Conservation (phyloP, 345 rosid genomes). For the Rubroshorea leprosula region DNA sequence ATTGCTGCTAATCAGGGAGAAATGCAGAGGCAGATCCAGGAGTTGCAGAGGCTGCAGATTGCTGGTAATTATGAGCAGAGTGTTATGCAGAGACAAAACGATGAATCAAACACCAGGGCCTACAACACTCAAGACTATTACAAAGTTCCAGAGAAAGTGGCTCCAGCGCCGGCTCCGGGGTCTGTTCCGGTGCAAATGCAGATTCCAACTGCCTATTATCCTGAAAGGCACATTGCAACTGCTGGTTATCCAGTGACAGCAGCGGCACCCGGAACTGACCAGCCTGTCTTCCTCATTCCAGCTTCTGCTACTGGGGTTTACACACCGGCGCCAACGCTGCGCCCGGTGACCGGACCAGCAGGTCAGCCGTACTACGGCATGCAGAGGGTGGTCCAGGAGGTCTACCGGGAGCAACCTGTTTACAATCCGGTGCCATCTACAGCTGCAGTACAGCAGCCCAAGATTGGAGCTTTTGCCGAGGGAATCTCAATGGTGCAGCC, state of each 20-base stretch:
- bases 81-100: constrained; percentile 21
- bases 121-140: constrained; percentile 20
- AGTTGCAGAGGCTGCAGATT: constrained; percentile 37
- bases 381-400: constrained; percentile 36
- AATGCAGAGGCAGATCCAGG: constrained; percentile 37
- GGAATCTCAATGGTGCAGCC: constrained; percentile 26
- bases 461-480: constrained; percentile 22
- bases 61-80: constrained; percentile 26
- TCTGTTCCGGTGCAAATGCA: constrained; percentile 33
- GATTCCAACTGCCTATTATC: constrained; percentile 26
- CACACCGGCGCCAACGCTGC: constrained; percentile 24
- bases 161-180: constrained; percentile 18
- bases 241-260: constrained; percentile 18
- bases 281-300: constrained; percentile 37
- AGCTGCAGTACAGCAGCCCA: constrained; percentile 21
- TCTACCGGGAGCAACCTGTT: constrained; percentile 33
- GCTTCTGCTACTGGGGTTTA: constrained; percentile 22
- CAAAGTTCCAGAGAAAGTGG: constrained; percentile 23
- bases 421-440: constrained; percentile 26
- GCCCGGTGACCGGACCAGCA: constrained; percentile 26
- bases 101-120: constrained; percentile 21
- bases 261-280: constrained; percentile 25
- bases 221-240: constrained; percentile 31
- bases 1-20: constrained; percentile 26
- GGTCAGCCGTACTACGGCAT: constrained; percentile 40